Conservation (phyloP, 176 grass and related monocot genomes). For the Oryza glaberrima region DNA sequence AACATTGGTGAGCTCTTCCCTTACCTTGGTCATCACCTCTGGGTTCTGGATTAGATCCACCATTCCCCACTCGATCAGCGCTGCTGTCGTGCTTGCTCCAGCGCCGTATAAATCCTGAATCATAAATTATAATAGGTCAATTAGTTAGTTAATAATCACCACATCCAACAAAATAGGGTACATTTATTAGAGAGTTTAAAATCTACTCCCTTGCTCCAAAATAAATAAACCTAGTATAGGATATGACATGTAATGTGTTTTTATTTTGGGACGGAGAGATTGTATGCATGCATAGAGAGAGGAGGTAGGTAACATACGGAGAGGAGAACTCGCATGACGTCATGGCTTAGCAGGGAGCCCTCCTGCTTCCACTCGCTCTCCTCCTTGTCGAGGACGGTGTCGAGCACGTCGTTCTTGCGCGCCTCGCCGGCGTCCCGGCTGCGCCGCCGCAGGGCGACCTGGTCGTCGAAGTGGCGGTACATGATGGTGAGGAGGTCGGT, state of each 20-base stretch:
- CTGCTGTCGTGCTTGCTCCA: conserved; percentile 41
- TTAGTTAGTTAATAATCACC: too few species aligned
- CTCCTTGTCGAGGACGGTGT: conserved; percentile 35
- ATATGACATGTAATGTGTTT: too few species aligned
- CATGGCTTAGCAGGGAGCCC: not conserved
- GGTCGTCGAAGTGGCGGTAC: conserved; percentile 41
- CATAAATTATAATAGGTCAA: not conserved
- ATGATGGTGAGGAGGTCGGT: not conserved
- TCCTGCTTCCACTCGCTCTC: not conserved
- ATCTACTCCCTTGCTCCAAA: too few species aligned
- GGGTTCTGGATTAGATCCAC: conserved; percentile 40
- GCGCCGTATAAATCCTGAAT: conserved; percentile 39
- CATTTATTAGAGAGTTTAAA: too few species aligned
- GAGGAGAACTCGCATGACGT: conserved; percentile 25
- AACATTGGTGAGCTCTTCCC: conserved; percentile 24
- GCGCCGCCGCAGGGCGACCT: conserved; percentile 26
- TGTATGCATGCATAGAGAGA: too few species aligned
- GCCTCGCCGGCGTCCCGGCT: conserved; percentile 10
- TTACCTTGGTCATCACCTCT: conserved; percentile 6
- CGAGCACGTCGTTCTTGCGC: conserved; percentile 33
- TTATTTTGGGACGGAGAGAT: too few species aligned
- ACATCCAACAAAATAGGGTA: too few species aligned
- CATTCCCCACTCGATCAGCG: conserved; percentile 47
- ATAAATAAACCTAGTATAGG: too few species aligned
- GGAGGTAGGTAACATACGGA: not conserved